Conservation (phyloP, 129 eudicot genomes). For the Saposhnikovia divaricata region DNA sequence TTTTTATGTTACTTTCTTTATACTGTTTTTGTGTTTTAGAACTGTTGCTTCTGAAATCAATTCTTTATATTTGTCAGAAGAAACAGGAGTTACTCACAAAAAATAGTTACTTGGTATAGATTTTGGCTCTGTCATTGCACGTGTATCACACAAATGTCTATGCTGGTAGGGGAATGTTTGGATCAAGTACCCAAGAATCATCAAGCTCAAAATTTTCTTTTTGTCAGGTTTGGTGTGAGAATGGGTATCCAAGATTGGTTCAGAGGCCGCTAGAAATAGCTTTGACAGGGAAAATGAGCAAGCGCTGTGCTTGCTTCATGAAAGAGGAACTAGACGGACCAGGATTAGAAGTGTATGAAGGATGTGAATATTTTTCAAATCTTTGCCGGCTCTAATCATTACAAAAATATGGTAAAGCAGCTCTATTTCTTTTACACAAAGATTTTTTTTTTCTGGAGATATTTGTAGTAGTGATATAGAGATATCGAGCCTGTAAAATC, state of each 20-base stretch:
- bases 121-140: not conserved
- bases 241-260: constrained; percentile 85
- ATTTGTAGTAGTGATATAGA: not conserved
- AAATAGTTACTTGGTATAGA: not conserved
- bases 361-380: constrained; percentile 62
- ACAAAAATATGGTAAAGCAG: not conserved
- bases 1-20: not conserved
- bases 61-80: too few species aligned
- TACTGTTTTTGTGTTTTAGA: not conserved
- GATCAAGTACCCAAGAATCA: not conserved
- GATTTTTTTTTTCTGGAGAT: not conserved
- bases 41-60: too few species aligned
- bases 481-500: not conserved
- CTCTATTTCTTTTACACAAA: not conserved
- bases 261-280: constrained; percentile 80
- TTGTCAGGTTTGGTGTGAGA: constrained; percentile 90
- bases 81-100: too few species aligned
- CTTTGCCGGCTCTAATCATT: constrained; percentile 26
- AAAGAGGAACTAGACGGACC: constrained; percentile 52
- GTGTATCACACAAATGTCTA: not conserved
- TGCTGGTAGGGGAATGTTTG: not conserved
- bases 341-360: constrained; percentile 68
- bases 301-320: constrained; percentile 77
- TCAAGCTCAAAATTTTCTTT: not conserved
- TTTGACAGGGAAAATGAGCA: constrained; percentile 89